Evolutionary conservation across 306 rosid species (phyloP).

Genomic region (Dicorynia guianensis): DNA sequence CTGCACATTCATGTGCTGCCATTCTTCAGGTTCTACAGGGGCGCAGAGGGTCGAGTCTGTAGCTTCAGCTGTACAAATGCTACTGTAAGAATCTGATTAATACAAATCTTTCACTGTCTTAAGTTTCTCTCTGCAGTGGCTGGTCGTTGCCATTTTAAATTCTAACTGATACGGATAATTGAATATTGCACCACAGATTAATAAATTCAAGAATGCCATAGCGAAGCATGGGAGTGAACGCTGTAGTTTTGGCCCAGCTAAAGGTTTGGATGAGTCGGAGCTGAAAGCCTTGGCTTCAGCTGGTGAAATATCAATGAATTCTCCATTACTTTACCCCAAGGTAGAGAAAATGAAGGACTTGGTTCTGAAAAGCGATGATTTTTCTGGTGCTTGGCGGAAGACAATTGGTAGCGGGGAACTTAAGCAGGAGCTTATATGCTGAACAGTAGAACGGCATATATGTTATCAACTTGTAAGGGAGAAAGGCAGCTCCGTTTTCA

Average conservation of each 20-base stretch:
- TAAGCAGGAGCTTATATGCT: conserved; percentile 40
- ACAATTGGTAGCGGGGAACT: conserved; percentile 29
- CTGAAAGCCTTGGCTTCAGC: conserved; percentile 51
- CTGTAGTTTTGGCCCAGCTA: conserved; percentile 69
- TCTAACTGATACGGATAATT: background rate
- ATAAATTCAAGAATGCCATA: conserved; percentile 84
- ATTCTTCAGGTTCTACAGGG: conserved; percentile 86
- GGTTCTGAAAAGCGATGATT: conserved; percentile 36
- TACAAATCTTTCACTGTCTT: background rate
- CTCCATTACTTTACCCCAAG: conserved; percentile 34
- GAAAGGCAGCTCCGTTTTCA: conserved; percentile 33
- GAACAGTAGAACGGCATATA: background rate
- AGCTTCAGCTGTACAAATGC: conserved; percentile 92
- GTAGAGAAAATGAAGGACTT: conserved; percentile 48
- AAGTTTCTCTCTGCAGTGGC: background rate
- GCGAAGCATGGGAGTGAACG: conserved; percentile 67
- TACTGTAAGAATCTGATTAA: conserved; percentile 60
- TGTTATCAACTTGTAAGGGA: background rate
- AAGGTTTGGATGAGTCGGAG: conserved; percentile 78
- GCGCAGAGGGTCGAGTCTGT: conserved; percentile 75
- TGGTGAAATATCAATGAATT: conserved; percentile 51
- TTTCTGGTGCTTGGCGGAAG: conserved; percentile 44
- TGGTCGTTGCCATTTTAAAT: background rate
- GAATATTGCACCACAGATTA: conserved; percentile 52
- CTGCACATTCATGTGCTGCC: conserved; percentile 83